These are phyloP conservation scores for Wickerhamiella vanderwaltii DNA, from an alignment of 805 yeast genomes.

Conservation along the genomic window DNA sequence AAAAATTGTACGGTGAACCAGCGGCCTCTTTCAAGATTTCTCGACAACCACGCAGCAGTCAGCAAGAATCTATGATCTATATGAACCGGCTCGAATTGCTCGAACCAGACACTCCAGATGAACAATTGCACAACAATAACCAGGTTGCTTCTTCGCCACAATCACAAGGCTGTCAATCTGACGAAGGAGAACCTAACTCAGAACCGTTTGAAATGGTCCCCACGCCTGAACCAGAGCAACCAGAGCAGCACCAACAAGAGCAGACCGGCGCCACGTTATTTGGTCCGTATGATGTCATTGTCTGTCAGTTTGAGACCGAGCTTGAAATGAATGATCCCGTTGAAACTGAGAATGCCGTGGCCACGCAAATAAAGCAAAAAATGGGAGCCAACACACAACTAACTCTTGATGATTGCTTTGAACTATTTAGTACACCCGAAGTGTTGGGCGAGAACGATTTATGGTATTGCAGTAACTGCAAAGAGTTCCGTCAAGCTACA, in stretches of 20 bases:
- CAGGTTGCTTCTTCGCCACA: neutral
- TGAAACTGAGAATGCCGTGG: constrained; percentile 16
- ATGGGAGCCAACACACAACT: constrained; percentile 29
- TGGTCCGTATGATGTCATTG: constrained; percentile 12
- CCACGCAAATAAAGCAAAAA: constrained; percentile 16
- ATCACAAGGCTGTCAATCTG: neutral
- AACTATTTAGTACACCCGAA: constrained; percentile 66
- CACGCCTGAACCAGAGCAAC: neutral
- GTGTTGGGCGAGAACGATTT: constrained; percentile 76
- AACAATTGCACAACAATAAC: neutral
- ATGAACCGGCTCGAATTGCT: constrained; percentile 2
- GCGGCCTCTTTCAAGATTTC: neutral
- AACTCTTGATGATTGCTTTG: constrained; percentile 61
- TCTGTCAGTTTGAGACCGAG: constrained; percentile 13
- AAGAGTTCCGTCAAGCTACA: constrained; percentile 80
- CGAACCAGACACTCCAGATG: neutral
- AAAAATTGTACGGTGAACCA: neutral
- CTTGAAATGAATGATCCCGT: neutral
- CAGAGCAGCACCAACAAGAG: neutral
- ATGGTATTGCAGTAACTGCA: constrained; percentile 89
- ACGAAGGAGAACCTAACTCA: neutral
- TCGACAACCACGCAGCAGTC: neutral
- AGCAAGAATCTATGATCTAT: constrained; percentile 1
- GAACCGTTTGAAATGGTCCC: constrained; percentile 8
- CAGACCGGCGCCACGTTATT: neutral